Evolutionary conservation across 768 basidiomycete genomes (phyloP).

Genomic region (Leccinum imitatum): DNA sequence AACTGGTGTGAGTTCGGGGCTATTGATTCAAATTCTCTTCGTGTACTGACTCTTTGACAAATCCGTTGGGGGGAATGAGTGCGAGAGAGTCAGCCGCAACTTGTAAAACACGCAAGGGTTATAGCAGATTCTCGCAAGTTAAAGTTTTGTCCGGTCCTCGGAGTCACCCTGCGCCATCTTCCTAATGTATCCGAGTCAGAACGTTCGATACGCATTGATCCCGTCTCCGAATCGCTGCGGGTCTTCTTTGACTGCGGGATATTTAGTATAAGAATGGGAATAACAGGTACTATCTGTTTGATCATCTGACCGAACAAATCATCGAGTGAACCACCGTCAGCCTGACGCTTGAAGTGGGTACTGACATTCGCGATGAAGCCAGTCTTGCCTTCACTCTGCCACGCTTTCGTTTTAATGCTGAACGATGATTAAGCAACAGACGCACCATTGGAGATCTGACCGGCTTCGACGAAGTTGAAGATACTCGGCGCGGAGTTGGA

Average conservation of each 20-base stretch:
- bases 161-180: not conserved
- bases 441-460: not conserved
- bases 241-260: not conserved
- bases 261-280: not conserved
- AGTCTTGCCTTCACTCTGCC: not conserved
- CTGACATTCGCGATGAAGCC: not conserved
- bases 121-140: not conserved
- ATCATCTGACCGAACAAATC: not conserved
- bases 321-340: not conserved
- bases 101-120: not conserved
- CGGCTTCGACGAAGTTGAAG: not conserved
- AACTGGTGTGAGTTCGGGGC: not conserved
- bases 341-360: not conserved
- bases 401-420: not conserved
- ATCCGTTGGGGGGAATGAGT: not conserved
- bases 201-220: not conserved
- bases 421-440: not conserved
- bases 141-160: not conserved
- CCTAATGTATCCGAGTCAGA: not conserved
- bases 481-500: not conserved
- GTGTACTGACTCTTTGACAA: too few species aligned
- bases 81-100: not conserved
- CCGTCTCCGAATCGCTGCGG: not conserved
- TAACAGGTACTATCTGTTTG: not conserved
- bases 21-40: not conserved